Conservation (phyloP, 768 basidiomycete genomes). For the Kwoniella sp. region DNA sequence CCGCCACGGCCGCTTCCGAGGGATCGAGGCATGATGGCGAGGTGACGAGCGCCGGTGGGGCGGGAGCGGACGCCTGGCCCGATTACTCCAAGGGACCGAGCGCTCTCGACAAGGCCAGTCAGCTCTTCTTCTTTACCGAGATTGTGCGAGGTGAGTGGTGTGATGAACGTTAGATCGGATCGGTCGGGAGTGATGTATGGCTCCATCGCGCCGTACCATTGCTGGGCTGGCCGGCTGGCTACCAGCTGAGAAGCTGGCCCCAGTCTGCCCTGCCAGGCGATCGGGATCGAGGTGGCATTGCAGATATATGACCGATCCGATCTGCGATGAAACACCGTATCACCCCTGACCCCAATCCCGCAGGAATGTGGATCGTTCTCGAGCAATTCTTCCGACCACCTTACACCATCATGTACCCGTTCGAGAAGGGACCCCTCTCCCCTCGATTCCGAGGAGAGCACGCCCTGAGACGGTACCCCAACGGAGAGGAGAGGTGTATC, state of each 20-base stretch:
- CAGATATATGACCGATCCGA: no score
- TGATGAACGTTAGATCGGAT: no score
- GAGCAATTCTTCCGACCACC: constrained; percentile 64
- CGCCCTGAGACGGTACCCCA: constrained; percentile 90
- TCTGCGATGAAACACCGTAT: neutral
- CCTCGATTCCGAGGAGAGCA: constrained; percentile 99
- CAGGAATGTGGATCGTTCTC: constrained; percentile 97
- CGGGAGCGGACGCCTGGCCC: constrained; percentile 24
- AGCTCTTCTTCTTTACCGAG: constrained; percentile 98
- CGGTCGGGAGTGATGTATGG: no score
- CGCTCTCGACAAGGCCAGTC: constrained; percentile 92
- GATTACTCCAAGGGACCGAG: constrained; percentile 62
- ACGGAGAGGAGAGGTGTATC: constrained; percentile 97
- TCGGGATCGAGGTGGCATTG: no score
- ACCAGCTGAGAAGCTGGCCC: no score
- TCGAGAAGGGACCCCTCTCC: constrained; percentile 95
- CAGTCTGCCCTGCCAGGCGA: no score
- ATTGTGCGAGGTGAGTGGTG: constrained; percentile 77
- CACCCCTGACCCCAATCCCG: neutral
- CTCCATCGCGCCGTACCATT: no score
- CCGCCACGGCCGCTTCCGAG: constrained; percentile 8
- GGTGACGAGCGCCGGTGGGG: constrained; percentile 9
- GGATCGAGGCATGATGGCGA: constrained; percentile 26
- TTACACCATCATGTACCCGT: constrained; percentile 88
- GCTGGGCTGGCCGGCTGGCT: no score